Evolutionary conservation across 495 filamentous ascomycete genomes (phyloP).

Genomic region (Xylaria venustula): DNA sequence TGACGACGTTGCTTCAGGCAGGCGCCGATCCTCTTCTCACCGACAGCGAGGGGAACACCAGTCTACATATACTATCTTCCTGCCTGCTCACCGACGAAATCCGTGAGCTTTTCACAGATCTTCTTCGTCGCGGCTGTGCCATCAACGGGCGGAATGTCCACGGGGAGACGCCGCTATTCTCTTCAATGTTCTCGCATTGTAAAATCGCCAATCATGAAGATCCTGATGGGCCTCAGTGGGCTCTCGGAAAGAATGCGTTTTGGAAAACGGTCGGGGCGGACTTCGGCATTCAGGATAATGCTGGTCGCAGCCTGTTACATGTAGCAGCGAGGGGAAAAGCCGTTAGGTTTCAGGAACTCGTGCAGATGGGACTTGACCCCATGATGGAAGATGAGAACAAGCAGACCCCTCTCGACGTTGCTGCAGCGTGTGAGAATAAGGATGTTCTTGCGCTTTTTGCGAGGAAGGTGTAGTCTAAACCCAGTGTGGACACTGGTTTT

Average conservation of each 20-base stretch:
- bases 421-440: constrained; percentile 18
- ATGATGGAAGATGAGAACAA: constrained; percentile 29
- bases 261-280: background rate
- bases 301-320: background rate
- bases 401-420: constrained; percentile 26
- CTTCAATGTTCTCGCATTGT: background rate
- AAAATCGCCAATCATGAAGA: background rate
- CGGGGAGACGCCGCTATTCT: constrained; percentile 35
- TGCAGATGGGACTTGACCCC: constrained; percentile 30
- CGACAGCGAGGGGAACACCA: constrained; percentile 22
- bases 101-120: constrained; percentile 14
- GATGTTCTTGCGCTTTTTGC: constrained; percentile 17
- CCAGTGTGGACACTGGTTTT: too few relatives aligned
- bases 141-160: constrained; percentile 31
- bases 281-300: background rate
- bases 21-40: constrained; percentile 19
- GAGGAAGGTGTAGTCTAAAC: constrained; percentile 7
- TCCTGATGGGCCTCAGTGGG: too few relatives aligned
- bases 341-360: constrained; percentile 20
- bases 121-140: constrained; percentile 23
- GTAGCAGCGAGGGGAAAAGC: constrained; percentile 14
- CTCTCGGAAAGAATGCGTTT: background rate
- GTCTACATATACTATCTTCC: constrained; percentile 23
- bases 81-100: constrained; percentile 4
- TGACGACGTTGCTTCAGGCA: constrained; percentile 15